Percentiles rank a stretch among this genome's conserved stretches.
phyloP scores from a whole-genome alignment of 2,329 filamentous ascomycete genomes.

The Chrysoporthe austroafricana region DNA sequence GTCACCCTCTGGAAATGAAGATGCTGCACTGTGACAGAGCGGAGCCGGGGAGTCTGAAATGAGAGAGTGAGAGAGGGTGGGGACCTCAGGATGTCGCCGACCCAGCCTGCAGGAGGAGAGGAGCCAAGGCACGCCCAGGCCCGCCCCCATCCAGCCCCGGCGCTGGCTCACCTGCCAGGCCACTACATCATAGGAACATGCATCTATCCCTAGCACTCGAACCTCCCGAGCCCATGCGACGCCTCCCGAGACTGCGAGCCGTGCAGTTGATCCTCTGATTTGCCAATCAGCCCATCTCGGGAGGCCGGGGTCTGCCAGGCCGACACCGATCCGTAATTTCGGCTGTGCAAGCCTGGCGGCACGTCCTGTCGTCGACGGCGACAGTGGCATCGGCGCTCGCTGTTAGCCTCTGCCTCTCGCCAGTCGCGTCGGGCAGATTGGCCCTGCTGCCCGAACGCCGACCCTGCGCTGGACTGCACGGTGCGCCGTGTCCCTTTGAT shows the following conservation, averaged over 20 bases:
- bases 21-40: constrained; percentile 21
- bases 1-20: constrained; percentile 16
- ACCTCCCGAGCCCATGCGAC: background rate
- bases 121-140: background rate
- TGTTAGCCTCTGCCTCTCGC: background rate
- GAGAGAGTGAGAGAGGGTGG: background rate
- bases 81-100: background rate
- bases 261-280: background rate
- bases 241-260: background rate
- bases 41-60: constrained; percentile 14
- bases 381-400: background rate
- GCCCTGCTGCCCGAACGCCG: background rate
- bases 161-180: background rate
- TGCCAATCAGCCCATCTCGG: constrained; percentile 2
- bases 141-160: background rate
- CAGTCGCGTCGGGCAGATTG: background rate
- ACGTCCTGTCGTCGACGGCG: background rate
- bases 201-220: background rate
- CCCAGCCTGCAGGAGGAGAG: background rate
- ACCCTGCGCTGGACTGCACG: background rate
- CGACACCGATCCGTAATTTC: constrained; percentile 16
- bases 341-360: constrained; percentile 11
- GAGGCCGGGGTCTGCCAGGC: constrained; percentile 13
- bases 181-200: background rate
- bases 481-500: constrained; percentile 4